phyloP scores from a whole-genome alignment of 2,329 filamentous ascomycete genomes.

The Colletotrichum sp. region DNA sequence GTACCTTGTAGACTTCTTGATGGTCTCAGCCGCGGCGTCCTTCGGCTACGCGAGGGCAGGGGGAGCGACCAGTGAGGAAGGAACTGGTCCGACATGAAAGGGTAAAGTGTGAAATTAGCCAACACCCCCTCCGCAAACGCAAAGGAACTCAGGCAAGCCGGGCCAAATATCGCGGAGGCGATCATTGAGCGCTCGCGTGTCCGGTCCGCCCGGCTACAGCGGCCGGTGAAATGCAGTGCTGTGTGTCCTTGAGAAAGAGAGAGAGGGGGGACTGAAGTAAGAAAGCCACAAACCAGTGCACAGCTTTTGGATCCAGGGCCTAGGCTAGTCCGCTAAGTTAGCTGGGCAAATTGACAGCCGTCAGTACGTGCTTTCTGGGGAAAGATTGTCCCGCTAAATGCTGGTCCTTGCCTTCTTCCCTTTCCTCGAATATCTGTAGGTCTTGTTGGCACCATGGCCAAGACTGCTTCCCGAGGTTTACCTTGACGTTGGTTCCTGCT shows the following conservation, averaged over 20 bases:
- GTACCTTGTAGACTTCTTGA: neutral
- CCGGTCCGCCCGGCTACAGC: neutral
- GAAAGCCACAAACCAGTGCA: neutral
- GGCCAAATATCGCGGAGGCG: neutral
- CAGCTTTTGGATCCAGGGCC: neutral
- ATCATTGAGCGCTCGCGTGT: neutral
- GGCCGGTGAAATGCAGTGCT: neutral
- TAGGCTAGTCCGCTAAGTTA: neutral
- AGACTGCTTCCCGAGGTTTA: neutral
- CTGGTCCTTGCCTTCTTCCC: neutral
- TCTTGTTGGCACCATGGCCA: neutral
- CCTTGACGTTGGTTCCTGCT: neutral
- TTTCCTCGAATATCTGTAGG: neutral
- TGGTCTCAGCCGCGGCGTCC: neutral
- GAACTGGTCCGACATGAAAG: neutral
- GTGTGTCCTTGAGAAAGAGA: neutral
- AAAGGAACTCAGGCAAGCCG: neutral
- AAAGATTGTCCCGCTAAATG: neutral
- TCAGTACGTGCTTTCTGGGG: neutral
- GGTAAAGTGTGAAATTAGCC: neutral
- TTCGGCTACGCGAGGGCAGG: neutral
- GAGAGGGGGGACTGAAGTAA: neutral
- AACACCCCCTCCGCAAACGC: neutral
- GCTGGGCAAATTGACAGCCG: neutral
- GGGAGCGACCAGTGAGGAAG: neutral